Percentiles rank a stretch among this genome's conserved stretches.
Conservation (phyloP, 2,329 filamentous ascomycete genomes). For the Xylariaceae sp. region DNA sequence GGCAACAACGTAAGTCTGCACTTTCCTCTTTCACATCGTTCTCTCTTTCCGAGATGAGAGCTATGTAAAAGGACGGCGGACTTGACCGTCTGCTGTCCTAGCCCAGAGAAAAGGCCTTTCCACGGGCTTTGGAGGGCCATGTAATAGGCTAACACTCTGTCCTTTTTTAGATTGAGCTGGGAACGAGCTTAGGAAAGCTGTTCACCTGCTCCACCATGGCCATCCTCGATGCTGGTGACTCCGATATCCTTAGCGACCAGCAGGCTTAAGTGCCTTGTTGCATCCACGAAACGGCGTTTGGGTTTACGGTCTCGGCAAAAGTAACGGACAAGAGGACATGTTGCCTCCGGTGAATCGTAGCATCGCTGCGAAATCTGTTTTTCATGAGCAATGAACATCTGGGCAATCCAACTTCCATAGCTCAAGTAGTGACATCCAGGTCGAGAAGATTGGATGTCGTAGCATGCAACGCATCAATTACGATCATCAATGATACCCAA, state of each 20-base stretch:
- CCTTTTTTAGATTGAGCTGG: conserved; percentile 80
- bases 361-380: conserved; percentile 7
- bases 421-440: conserved; percentile 9
- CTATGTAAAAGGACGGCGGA: too few species aligned
- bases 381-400: conserved; percentile 13
- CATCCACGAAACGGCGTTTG: conserved; percentile 29
- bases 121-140: conserved; percentile 83
- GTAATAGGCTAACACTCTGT: conserved; percentile 53
- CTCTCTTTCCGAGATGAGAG: conserved; percentile 26
- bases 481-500: conserved; percentile 32
- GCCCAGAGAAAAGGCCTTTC: conserved; percentile 89
- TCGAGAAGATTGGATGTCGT: conserved; percentile 9
- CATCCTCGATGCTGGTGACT: conserved; percentile 96
- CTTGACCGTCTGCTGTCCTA: conserved; percentile 4
- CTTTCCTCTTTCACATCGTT: conserved; percentile 13
- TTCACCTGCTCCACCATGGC: conserved; percentile 98
- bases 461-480: conserved; percentile 19
- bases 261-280: conserved; percentile 49
- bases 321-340: conserved; percentile 17
- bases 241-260: conserved; percentile 87
- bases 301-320: conserved; percentile 29
- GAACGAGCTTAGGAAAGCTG: conserved; percentile 95
- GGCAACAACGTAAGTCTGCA: conserved; percentile 91
- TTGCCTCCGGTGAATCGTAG: conserved; percentile 9
- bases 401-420: conserved; percentile 13